A percentile compares a stretch with the other conserved stretches of the same genome.
These are phyloP conservation scores for Triticum turgidum DNA, from an alignment of 176 grass and related monocot species.

Conservation along the genomic window DNA sequence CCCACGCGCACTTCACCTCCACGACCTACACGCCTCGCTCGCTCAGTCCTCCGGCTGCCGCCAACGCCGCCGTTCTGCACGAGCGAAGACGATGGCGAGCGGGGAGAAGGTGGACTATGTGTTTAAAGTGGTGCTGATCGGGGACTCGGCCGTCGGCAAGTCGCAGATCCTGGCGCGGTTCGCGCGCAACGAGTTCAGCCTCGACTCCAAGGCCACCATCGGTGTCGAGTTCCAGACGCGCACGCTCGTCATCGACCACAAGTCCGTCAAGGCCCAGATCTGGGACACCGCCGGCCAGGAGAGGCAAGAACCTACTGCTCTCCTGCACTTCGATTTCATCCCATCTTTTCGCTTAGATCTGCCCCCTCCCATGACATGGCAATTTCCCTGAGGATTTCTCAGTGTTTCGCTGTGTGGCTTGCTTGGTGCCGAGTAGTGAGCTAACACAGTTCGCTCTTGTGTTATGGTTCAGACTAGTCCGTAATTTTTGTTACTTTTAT, in stretches of 20 bases:
- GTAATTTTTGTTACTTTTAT: not conserved
- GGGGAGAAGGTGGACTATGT: conserved; percentile 92
- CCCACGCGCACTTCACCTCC: not conserved
- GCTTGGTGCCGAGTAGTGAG: not conserved
- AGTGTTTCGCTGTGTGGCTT: not conserved
- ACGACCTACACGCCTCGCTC: not conserved
- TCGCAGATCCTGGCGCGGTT: conserved; percentile 97
- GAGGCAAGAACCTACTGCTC: conserved; percentile 12
- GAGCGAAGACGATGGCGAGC: conserved; percentile 42
- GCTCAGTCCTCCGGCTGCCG: not conserved
- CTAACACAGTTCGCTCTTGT: not conserved
- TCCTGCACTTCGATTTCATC: not conserved
- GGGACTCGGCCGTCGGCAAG: conserved; percentile 91
- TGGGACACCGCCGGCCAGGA: conserved; percentile 98
- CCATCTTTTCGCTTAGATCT: not conserved
- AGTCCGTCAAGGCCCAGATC: conserved; percentile 93
- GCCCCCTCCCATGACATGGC: not conserved
- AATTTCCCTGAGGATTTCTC: not conserved
- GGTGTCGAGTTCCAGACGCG: conserved; percentile 95
- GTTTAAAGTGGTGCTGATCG: conserved; percentile 96
- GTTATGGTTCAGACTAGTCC: conserved; percentile 1
- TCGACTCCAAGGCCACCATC: conserved; percentile 96
- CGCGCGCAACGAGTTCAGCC: conserved; percentile 90
- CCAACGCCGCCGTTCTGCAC: not conserved
- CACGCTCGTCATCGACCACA: conserved; percentile 74